A percentile compares a stretch with the other conserved stretches of the same genome.
phyloP scores from a whole-genome alignment of 495 filamentous ascomycete genomes.

The Penicillium diatomitis region DNA sequence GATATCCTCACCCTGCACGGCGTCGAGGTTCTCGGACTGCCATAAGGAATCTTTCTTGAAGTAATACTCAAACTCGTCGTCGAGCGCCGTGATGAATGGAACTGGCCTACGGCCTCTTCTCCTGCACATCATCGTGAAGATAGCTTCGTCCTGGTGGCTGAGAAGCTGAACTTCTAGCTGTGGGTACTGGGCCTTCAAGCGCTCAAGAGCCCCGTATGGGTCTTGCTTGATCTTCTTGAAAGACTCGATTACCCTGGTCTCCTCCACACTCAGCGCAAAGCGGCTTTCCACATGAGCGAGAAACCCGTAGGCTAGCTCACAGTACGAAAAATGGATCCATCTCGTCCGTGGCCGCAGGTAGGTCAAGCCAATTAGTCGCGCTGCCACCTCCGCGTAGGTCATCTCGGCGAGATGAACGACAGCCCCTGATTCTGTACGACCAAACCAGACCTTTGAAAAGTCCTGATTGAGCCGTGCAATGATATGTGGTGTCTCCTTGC shows the following conservation, averaged over 20 bases:
- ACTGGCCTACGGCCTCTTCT: constrained; percentile 30
- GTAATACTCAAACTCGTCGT: constrained; percentile 33
- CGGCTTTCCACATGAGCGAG: constrained; percentile 1
- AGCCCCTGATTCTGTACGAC: constrained; percentile 11
- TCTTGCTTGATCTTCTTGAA: no score
- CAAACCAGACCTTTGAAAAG: constrained; percentile 35
- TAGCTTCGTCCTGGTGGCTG: not conserved
- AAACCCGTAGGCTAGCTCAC: constrained; percentile 18
- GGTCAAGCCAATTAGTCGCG: constrained; percentile 24
- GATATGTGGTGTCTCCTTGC: constrained; percentile 15
- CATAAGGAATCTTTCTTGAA: constrained; percentile 40
- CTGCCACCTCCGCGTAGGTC: constrained; percentile 29
- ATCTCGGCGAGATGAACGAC: constrained; percentile 27
- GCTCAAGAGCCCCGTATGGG: no score
- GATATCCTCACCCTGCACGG: constrained; percentile 28
- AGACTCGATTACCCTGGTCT: no score
- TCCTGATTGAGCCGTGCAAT: constrained; percentile 27
- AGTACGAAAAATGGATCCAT: constrained; percentile 30
- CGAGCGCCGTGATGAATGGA: constrained; percentile 18
- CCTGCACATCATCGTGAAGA: constrained; percentile 1
- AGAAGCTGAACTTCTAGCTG: constrained; percentile 5
- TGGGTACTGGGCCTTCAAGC: constrained; percentile 8
- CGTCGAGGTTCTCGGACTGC: constrained; percentile 35
- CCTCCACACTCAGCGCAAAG: not conserved
- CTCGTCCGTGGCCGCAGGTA: constrained; percentile 24